Conservation (phyloP, 2,329 filamentous ascomycete genomes). For the Aspergillus sp. region DNA sequence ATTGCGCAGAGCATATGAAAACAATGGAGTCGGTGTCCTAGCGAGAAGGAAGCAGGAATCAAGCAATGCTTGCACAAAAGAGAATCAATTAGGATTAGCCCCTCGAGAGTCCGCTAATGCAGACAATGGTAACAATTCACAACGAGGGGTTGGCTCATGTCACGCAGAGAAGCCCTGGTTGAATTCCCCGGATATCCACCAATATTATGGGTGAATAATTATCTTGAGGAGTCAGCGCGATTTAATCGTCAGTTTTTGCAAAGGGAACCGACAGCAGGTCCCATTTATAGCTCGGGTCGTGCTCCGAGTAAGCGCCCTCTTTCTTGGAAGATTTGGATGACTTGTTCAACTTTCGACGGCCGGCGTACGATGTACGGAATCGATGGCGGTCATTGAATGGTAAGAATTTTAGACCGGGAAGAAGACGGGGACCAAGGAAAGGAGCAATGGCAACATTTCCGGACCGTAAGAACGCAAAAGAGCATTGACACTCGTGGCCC, state of each 20-base stretch:
- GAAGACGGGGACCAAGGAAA: neutral
- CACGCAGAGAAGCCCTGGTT: conserved; percentile 34
- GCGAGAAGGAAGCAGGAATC: neutral
- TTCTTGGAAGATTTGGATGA: conserved; percentile 18
- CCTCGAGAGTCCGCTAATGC: conserved; percentile 21
- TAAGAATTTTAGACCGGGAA: conserved; percentile 7
- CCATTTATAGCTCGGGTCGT: conserved; percentile 22
- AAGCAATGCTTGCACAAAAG: conserved; percentile 8
- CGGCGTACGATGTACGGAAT: neutral
- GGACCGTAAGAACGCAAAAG: neutral
- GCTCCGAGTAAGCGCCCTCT: conserved; percentile 18
- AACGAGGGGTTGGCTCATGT: conserved; percentile 34
- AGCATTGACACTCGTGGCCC: neutral
- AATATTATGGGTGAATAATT: conserved; percentile 1
- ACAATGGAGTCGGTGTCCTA: neutral
- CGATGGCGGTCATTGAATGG: neutral
- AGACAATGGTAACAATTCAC: conserved; percentile 26
- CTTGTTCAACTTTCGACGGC: conserved; percentile 16
- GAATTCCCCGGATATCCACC: conserved; percentile 16
- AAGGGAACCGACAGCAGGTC: conserved; percentile 5
- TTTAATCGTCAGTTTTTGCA: conserved; percentile 8
- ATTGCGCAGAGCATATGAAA: conserved; percentile 32
- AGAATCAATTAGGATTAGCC: conserved; percentile 9
- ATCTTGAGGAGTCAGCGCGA: conserved; percentile 6
- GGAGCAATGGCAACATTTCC: neutral